phyloP scores from a whole-genome alignment of 305 asterid genomes.

The Fraxinus xanthoxyloides region DNA sequence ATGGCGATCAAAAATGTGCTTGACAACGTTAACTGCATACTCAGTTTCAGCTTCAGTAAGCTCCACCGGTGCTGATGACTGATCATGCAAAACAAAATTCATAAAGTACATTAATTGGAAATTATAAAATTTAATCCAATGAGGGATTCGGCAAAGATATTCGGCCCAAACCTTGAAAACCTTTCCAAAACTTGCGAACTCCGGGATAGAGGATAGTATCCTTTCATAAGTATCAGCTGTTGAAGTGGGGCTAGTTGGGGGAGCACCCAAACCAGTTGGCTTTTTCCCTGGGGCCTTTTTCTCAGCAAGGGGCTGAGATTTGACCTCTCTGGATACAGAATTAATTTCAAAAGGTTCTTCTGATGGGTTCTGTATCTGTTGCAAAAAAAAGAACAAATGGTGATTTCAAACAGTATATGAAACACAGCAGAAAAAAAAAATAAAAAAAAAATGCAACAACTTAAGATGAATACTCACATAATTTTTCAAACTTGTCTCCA shows the following conservation, averaged over 20 bases:
- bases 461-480: slow-evolving; percentile 49
- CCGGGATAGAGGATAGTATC: slow-evolving; percentile 69
- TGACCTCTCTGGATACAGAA: slow-evolving; percentile 83
- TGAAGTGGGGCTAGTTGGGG: slow-evolving; percentile 64
- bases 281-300: slow-evolving; percentile 86
- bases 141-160: not conserved
- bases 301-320: slow-evolving; percentile 85
- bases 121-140: slow-evolving; percentile 7
- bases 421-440: slow-evolving; percentile 18
- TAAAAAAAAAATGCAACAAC: slow-evolving; percentile 1
- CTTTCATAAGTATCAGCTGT: slow-evolving; percentile 74
- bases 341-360: slow-evolving; percentile 77
- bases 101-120: slow-evolving; percentile 22
- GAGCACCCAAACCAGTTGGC: slow-evolving; percentile 75
- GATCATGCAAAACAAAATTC: slow-evolving; percentile 25
- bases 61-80: slow-evolving; percentile 93
- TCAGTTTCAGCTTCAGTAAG: slow-evolving; percentile 95
- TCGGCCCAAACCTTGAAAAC: slow-evolving; percentile 75
- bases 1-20: slow-evolving; percentile 72
- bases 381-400: slow-evolving; percentile 23
- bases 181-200: slow-evolving; percentile 75
- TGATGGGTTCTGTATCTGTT: slow-evolving; percentile 59
- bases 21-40: slow-evolving; percentile 80
- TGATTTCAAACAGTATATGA: not conserved
- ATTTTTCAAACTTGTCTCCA: slow-evolving; percentile 85